Conservation (phyloP, 768 basidiomycete species). For the Multifurca ochricompacta region DNA sequence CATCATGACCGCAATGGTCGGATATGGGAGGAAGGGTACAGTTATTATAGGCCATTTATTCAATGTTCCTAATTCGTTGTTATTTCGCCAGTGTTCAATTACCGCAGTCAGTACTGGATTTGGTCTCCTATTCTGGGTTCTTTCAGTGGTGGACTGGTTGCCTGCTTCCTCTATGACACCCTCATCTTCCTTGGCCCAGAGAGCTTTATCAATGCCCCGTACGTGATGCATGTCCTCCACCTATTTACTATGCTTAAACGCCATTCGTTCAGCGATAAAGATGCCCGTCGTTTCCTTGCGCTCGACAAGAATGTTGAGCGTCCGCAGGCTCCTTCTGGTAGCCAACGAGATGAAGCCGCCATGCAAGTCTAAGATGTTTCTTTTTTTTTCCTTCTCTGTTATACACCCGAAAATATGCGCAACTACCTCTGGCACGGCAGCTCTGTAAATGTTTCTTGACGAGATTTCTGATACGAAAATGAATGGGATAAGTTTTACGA, state of each 20-base stretch:
- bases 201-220: constrained; percentile 48
- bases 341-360: too few species aligned
- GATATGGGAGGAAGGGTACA: constrained; percentile 48
- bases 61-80: background rate
- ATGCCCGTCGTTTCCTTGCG: background rate
- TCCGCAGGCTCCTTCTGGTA: background rate
- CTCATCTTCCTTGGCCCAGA: constrained; percentile 52
- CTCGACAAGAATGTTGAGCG: background rate
- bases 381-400: background rate
- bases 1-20: constrained; percentile 61
- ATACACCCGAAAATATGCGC: too few species aligned
- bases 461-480: background rate
- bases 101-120: constrained; percentile 58
- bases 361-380: background rate
- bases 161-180: constrained; percentile 49
- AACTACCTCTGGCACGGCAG: too few species aligned
- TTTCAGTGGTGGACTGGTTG: constrained; percentile 50
- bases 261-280: background rate
- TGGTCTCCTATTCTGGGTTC: constrained; percentile 60
- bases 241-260: background rate
- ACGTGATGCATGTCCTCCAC: constrained; percentile 18
- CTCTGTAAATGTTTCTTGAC: too few species aligned
- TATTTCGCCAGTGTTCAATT: constrained; percentile 31
- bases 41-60: background rate
- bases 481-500: too few species aligned